These are phyloP conservation scores for Fusarium devonianum DNA, from an alignment of 2,329 filamentous ascomycete genomes.

Conservation along the genomic window DNA sequence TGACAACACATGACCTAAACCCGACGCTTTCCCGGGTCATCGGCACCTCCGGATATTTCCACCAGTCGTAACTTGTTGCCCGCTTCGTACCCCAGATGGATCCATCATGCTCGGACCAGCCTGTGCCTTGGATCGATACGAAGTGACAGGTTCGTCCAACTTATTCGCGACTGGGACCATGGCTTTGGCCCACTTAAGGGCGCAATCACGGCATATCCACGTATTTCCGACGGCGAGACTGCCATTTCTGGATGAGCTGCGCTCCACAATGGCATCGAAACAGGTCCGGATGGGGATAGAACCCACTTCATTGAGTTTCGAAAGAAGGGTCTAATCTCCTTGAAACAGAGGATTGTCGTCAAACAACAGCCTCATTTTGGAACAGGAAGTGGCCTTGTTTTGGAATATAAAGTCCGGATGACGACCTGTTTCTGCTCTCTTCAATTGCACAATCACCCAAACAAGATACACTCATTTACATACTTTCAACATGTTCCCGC, in stretches of 20 bases:
- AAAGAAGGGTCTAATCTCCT: slow-evolving; percentile 19
- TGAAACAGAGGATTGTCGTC: slow-evolving; percentile 13
- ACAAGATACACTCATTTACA: not conserved
- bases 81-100: slow-evolving; percentile 3
- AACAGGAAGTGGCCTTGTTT: not conserved
- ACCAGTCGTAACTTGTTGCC: slow-evolving; percentile 15
- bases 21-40: slow-evolving; percentile 1
- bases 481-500: slow-evolving; percentile 26
- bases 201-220: too few relatives aligned
- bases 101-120: slow-evolving; percentile 1
- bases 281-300: not conserved
- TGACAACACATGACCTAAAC: too few relatives aligned
- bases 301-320: slow-evolving; percentile 22
- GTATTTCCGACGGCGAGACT: not conserved
- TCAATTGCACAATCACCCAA: not conserved
- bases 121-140: not conserved
- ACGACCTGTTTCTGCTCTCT: not conserved
- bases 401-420: slow-evolving; percentile 13
- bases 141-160: not conserved
- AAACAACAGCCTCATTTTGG: not conserved
- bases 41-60: slow-evolving; percentile 6
- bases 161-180: not conserved
- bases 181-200: not conserved
- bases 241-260: not conserved
- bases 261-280: not conserved